Conservation (phyloP, 345 rosid species). For the Salix brachista region DNA sequence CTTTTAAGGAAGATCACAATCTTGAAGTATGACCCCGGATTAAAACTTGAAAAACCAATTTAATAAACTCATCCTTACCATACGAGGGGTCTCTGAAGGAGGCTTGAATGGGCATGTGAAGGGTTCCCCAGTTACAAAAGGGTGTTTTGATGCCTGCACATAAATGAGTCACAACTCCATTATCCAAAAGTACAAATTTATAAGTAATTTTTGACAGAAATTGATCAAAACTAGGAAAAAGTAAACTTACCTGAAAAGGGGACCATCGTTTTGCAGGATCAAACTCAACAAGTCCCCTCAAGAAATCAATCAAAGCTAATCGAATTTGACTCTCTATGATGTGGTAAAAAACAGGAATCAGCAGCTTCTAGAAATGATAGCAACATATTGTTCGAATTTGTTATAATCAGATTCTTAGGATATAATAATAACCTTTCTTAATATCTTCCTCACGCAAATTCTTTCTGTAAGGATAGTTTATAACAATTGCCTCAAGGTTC, state of each 20-base stretch:
- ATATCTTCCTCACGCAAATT: conserved; percentile 75
- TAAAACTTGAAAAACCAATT: background rate
- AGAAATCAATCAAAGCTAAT: conserved; percentile 89
- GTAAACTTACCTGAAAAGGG: conserved; percentile 75
- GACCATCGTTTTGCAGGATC: conserved; percentile 99
- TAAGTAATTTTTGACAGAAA: conserved; percentile 2
- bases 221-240: conserved; percentile 10
- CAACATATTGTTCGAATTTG: background rate
- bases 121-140: conserved; percentile 98
- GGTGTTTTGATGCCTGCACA: conserved; percentile 94
- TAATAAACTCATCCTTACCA: conserved; percentile 49
- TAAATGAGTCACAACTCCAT: conserved; percentile 8
- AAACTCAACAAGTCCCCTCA: conserved; percentile 95
- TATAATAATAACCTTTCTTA: conserved; percentile 54
- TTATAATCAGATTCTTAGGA: conserved; percentile 6
- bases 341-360: conserved; percentile 20
- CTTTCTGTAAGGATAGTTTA: conserved; percentile 76
- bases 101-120: conserved; percentile 88
- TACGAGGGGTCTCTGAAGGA: conserved; percentile 69
- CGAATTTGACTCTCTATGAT: conserved; percentile 77
- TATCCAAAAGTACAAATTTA: background rate
- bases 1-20: background rate
- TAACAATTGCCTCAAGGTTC: conserved; percentile 89
- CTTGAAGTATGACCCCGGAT: background rate
- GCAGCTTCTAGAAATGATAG: conserved; percentile 17